Evolutionary conservation across 1,284 basidiomycete genomes (phyloP), one percentile per base, ranked within the genome.

Genomic region (Schizophyllum commune): DNA sequence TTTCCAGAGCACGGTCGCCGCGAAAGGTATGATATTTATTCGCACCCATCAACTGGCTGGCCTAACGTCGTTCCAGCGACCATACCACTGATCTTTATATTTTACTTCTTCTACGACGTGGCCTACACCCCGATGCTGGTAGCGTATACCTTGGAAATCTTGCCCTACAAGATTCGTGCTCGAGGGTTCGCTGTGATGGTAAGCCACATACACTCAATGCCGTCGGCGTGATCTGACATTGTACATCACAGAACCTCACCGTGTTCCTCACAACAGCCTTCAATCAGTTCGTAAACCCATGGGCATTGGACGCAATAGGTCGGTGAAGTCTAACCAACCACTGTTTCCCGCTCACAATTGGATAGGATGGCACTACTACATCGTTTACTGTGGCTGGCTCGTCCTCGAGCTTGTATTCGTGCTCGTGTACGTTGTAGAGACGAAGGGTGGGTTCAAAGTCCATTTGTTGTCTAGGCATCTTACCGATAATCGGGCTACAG

Each of bases 251-350:
- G 85, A 86, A 85, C 68, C 70, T 86, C 56, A 76, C 77, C 5
- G 76, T 86, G 17, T 82, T 81, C 67, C 68, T 83, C 17, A 82
- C 81, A 0, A 74, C 83, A 27, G 81, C 82, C 0, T 86, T 89
- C 76, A 91, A 89, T 68, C 85, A 88, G 68, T 89, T 87, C 65
- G 81, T 88, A 55, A 90, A 90, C 69, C 87, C 88, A 4, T 82
- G 85, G 75, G 87, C 80, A 33, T 22, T 17, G 11, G 20, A 21
- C 4, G 20, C 53, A 7, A 55, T 55, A 13, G 20, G 27, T 54
- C n/a, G n/a, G 19, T 7, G 7, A 27, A 54, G n/a, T 54, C 22
- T 6, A 6, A 19, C n/a, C 53, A 9, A 21, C 32, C 20, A 32
- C 13, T 34, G 69, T 82, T 83, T 4, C 77, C 81, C 70, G 84